Conservation (phyloP, 139 green algal genomes). For the Eudorina sp. region DNA sequence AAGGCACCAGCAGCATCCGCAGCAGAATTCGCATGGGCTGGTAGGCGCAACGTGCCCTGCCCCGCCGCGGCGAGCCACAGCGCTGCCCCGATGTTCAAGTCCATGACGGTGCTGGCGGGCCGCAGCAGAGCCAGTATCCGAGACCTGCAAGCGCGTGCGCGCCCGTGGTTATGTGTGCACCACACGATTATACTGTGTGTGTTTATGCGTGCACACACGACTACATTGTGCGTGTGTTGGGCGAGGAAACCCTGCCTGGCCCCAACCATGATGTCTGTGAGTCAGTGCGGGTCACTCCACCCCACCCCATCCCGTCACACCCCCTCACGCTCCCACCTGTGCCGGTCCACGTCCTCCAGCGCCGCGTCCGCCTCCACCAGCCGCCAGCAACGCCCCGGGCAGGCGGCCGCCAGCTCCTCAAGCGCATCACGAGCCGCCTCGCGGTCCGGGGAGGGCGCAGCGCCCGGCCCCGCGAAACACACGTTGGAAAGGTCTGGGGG, state of each 20-base stretch:
- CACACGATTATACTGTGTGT: background rate
- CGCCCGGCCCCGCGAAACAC: conserved; percentile 88
- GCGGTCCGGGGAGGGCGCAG: conserved; percentile 80
- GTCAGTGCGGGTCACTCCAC: background rate
- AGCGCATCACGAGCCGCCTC: conserved; percentile 75
- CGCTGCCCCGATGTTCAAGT: conserved; percentile 95
- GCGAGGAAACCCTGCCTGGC: too few relatives aligned
- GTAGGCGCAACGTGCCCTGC: conserved; percentile 56
- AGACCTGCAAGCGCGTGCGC: conserved; percentile 16
- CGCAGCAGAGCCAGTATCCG: conserved; percentile 84
- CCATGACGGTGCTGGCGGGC: conserved; percentile 92
- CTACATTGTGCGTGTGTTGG: too few relatives aligned
- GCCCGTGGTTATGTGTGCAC: background rate
- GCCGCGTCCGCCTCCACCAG: conserved; percentile 87
- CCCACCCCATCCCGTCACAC: background rate
- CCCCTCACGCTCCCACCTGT: conserved; percentile 47
- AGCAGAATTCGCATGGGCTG: background rate
- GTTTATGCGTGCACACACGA: too few relatives aligned
- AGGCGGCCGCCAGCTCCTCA: conserved; percentile 70
- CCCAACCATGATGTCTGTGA: background rate
- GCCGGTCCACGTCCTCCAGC: conserved; percentile 78
- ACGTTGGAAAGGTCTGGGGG: conserved; percentile 89
- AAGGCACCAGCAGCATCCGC: background rate
- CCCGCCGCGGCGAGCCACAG: conserved; percentile 87
- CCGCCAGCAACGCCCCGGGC: conserved; percentile 77